These are phyloP conservation scores for Lactarius akahatsu DNA, from an alignment of 768 basidiomycete genomes.

Conservation along the genomic window DNA sequence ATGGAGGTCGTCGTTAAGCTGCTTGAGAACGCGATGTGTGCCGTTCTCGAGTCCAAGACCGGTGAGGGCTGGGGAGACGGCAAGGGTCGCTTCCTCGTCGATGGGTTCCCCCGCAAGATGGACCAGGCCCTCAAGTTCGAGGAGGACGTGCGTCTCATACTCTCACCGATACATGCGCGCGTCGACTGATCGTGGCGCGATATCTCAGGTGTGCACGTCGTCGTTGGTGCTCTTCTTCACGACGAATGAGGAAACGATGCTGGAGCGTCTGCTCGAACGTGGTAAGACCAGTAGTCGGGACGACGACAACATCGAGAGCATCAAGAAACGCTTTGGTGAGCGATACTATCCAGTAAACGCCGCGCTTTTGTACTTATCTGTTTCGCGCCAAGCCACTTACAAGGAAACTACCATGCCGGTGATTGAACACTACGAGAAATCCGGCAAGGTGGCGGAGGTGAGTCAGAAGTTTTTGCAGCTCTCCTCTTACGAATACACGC, in stretches of 20 bases:
- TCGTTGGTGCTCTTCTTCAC: slow-evolving; percentile 81
- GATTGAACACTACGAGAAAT: slow-evolving; percentile 71
- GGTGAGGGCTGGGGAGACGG: slow-evolving; percentile 67
- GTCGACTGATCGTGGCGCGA: not conserved
- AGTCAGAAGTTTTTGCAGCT: slow-evolving; percentile 25
- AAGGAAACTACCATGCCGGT: slow-evolving; percentile 90
- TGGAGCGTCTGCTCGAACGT: slow-evolving; percentile 79
- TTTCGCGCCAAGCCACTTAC: slow-evolving; percentile 64
- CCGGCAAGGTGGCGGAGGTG: slow-evolving; percentile 79
- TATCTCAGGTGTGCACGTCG: slow-evolving; percentile 70
- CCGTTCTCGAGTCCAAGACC: slow-evolving; percentile 46
- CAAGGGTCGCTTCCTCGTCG: slow-evolving; percentile 86
- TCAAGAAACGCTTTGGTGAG: slow-evolving; percentile 96
- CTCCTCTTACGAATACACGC: slow-evolving; percentile 4
- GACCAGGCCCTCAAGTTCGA: slow-evolving; percentile 95
- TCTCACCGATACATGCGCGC: not conserved
- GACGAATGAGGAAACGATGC: slow-evolving; percentile 87
- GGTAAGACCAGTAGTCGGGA: slow-evolving; percentile 93
- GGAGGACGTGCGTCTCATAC: slow-evolving; percentile 54
- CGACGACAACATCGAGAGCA: slow-evolving; percentile 93
- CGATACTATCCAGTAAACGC: not conserved
- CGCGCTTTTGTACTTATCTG: not conserved
- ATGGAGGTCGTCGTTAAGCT: slow-evolving; percentile 97
- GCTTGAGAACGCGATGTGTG: slow-evolving; percentile 87
- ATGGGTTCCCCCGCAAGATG: slow-evolving; percentile 98